Evolutionary conservation across 106 monocot species (phyloP).

Genomic region (Agapanthus africanus): DNA sequence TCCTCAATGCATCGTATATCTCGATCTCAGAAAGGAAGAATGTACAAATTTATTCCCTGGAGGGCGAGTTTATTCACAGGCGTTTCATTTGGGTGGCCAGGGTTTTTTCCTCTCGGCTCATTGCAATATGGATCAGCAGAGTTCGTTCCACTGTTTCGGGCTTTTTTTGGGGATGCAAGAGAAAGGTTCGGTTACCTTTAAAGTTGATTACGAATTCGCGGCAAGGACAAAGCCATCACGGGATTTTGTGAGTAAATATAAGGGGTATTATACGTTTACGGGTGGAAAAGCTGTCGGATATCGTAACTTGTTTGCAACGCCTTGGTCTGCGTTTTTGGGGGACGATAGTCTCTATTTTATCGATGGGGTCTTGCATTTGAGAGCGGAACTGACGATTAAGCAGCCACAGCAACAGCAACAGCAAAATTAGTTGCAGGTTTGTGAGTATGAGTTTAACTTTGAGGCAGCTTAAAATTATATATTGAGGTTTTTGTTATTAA

Average conservation of each 20-base stretch:
- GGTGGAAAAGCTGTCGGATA: constrained; percentile 77
- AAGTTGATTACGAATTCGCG: constrained; percentile 74
- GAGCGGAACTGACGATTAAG: constrained; percentile 68
- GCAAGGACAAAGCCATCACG: constrained; percentile 44
- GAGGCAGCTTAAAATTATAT: too few species aligned
- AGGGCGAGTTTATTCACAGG: constrained; percentile 68
- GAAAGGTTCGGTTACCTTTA: constrained; percentile 57
- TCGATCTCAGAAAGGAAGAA: constrained; percentile 58
- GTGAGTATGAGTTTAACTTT: too few species aligned
- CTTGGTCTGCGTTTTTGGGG: constrained; percentile 71
- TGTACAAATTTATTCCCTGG: constrained; percentile 52
- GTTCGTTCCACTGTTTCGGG: constrained; percentile 64
- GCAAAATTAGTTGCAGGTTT: too few species aligned
- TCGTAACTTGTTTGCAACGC: constrained; percentile 55
- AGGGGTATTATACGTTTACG: constrained; percentile 63
- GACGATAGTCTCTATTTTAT: constrained; percentile 73
- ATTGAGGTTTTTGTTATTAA: too few species aligned
- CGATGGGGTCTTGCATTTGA: constrained; percentile 48
- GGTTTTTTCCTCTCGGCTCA: constrained; percentile 82
- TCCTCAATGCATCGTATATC: constrained; percentile 70
- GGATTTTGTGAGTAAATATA: constrained; percentile 76
- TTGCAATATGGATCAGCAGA: constrained; percentile 75
- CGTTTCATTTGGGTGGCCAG: constrained; percentile 66
- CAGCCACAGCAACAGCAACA: constrained; percentile 31
- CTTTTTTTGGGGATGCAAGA: constrained; percentile 81